Percentiles rank a stretch among this genome's conserved stretches.
These are phyloP conservation scores for Lyophyllum semitale DNA, from an alignment of 768 basidiomycete species.

Conservation along the genomic window DNA sequence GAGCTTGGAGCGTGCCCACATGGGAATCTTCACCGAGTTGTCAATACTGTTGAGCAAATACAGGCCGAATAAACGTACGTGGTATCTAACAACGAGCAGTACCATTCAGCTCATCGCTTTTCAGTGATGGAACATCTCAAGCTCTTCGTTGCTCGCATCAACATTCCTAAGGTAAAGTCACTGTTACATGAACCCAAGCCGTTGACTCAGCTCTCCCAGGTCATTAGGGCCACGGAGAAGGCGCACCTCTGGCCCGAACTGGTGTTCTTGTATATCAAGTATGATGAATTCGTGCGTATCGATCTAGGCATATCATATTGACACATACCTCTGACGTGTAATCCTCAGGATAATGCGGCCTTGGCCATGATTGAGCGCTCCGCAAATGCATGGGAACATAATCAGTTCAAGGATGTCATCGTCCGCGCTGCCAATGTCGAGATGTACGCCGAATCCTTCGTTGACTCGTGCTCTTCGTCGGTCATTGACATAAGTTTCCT, in stretches of 20 bases:
- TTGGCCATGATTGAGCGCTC: constrained; percentile 99
- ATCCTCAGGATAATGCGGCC: constrained; percentile 85
- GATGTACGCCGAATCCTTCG: constrained; percentile 62
- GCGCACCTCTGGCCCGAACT: constrained; percentile 98
- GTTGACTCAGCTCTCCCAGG: constrained; percentile 37
- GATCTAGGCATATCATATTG: not conserved
- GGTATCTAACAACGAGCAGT: not conserved
- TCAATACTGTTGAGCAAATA: constrained; percentile 94
- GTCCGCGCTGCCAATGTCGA: constrained; percentile 97
- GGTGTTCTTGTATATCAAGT: constrained; percentile 98
- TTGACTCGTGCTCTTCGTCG: not conserved
- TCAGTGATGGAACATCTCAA: constrained; percentile 98
- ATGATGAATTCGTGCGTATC: constrained; percentile 83
- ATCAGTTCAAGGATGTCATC: constrained; percentile 98
- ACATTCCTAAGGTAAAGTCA: constrained; percentile 83
- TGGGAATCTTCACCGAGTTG: constrained; percentile 98
- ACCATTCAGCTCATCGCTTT: constrained; percentile 9
- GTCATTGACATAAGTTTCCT: constrained; percentile 11
- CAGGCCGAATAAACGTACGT: constrained; percentile 85
- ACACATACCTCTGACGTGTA: not conserved
- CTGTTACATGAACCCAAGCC: not conserved
- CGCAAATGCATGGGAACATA: constrained; percentile 99
- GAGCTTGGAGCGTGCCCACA: constrained; percentile 96
- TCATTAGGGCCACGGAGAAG: constrained; percentile 94
- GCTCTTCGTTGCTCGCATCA: constrained; percentile 92